Evolutionary conservation across 2,329 filamentous ascomycete genomes (phyloP).

Genomic region (Botrytis cinerea): DNA sequence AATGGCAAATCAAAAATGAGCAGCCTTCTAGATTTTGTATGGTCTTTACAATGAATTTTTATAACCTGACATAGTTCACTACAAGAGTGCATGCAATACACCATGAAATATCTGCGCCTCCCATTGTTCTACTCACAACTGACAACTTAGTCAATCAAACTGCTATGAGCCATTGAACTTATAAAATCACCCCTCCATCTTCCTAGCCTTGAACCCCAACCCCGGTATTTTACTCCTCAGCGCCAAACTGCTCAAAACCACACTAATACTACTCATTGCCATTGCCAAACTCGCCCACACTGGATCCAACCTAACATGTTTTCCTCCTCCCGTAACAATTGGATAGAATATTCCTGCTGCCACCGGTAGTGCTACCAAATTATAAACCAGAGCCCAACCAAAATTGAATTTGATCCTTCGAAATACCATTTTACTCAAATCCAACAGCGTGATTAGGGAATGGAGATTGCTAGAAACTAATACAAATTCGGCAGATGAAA

Average conservation of each 20-base stretch:
- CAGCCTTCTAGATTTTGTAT: neutral
- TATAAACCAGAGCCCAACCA: conserved; percentile 67
- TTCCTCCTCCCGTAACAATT: conserved; percentile 47
- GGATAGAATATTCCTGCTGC: conserved; percentile 68
- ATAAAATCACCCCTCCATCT: neutral
- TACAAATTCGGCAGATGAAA: conserved; percentile 80
- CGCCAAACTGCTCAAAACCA: conserved; percentile 78
- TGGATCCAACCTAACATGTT: conserved; percentile 67
- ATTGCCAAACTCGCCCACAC: conserved; percentile 91
- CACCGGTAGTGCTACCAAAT: conserved; percentile 63
- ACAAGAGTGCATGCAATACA: neutral
- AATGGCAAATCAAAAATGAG: no score
- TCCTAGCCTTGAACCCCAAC: conserved; percentile 41
- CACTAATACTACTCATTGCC: conserved; percentile 88
- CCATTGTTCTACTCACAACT: neutral
- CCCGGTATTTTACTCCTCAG: conserved; percentile 51
- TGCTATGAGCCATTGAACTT: neutral
- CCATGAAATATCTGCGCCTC: neutral
- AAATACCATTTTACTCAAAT: conserved; percentile 62
- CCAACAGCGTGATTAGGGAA: conserved; percentile 60
- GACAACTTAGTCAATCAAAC: no score
- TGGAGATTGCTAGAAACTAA: conserved; percentile 64
- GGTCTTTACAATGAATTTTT: neutral
- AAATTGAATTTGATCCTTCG: conserved; percentile 68
- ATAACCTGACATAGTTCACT: neutral